Base-by-base conservation (phyloP, 768 basidiomycete species). In the Lentinula edodes region DNA sequence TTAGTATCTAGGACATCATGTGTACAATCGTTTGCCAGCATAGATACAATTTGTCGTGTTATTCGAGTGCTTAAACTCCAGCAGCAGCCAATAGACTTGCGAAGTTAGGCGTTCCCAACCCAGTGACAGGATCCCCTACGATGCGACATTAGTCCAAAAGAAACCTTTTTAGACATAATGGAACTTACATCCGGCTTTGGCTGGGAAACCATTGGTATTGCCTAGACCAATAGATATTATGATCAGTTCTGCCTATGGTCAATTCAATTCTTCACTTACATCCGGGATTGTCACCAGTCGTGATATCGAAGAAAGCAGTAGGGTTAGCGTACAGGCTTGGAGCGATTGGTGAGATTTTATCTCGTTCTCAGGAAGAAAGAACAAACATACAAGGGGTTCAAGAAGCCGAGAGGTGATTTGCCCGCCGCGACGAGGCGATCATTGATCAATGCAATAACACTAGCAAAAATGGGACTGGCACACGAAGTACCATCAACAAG, bases 401-500 rank as follows among this genome's bases (percentile, higher is more conserved):
- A 58, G 56, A 62, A 82, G 2, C 81, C 80, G 23, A 76, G 68
- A 3, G 76, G 32, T 15, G 66, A 58, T 60, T 73, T 74, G 0
- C 73, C 73, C 0, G 69, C 72, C 6, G 62, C 69, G 20, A 79
- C 58, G 15, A 78, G 75, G 1, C 74, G 76, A 43, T 79, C 75
- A 52, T 82, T 81, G 38, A 83, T 66, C 65, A 83, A 74, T 0
- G 78, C 70, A 23, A 83, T 69, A 57, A 83, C 70, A 36, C 73
- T 74, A 0, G 81, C 74, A 62, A 84, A 81, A 6, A 80, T 76
- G 1, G 82, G 83, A 18, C 75, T 59, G 0, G 81, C 51, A 18
- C 78, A 78, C 7, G 81, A 82, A 6, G 83, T 84, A 52, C 84
- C 84, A 3, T 55, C 72, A 45, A 77, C 70, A 1, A 62, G 52